Evolutionary conservation across 2,329 filamentous ascomycete species (phyloP).

Genomic region (Aspergillus fischeri): DNA sequence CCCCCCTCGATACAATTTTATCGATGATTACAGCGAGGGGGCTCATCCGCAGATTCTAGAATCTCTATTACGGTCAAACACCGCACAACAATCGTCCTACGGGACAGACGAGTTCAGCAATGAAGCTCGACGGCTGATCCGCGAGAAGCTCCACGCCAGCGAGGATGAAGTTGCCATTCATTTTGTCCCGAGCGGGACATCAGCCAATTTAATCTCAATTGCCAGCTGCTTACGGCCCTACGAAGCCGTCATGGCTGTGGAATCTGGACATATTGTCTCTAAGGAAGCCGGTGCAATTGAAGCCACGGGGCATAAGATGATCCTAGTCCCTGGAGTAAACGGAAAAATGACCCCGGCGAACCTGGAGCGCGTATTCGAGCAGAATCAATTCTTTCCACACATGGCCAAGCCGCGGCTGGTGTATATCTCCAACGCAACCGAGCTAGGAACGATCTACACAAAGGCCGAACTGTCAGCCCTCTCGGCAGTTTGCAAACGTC

Average conservation of each 20-base stretch:
- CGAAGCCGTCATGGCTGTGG: conserved; percentile 50
- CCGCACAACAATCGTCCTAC: conserved; percentile 46
- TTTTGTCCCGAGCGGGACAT: conserved; percentile 51
- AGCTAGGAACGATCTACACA: conserved; percentile 49
- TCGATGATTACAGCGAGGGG: conserved; percentile 52
- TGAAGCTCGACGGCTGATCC: conserved; percentile 42
- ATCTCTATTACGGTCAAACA: conserved; percentile 44
- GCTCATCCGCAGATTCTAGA: conserved; percentile 49
- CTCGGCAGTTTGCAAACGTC: conserved; percentile 41
- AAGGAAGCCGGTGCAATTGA: conserved; percentile 51
- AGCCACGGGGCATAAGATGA: conserved; percentile 51
- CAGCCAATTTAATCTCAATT: conserved; percentile 51
- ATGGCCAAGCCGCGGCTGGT: conserved; percentile 51
- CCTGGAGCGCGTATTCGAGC: conserved; percentile 42
- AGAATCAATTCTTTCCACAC: conserved; percentile 51
- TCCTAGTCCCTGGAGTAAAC: conserved; percentile 43
- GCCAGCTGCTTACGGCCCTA: conserved; percentile 49
- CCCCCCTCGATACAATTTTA: conserved; percentile 42
- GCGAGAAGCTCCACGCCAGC: conserved; percentile 24
- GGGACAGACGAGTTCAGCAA: conserved; percentile 45
- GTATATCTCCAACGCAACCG: conserved; percentile 51
- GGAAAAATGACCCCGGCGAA: conserved; percentile 47
- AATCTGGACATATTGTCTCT: conserved; percentile 48
- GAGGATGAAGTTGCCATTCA: conserved; percentile 45
- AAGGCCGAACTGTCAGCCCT: conserved; percentile 41